Percentiles rank a stretch among this genome's conserved stretches.
These are phyloP conservation scores for Rhizophagus prolifer DNA, from an alignment of 192 early-diverging fungal species.

Conservation along the genomic window DNA sequence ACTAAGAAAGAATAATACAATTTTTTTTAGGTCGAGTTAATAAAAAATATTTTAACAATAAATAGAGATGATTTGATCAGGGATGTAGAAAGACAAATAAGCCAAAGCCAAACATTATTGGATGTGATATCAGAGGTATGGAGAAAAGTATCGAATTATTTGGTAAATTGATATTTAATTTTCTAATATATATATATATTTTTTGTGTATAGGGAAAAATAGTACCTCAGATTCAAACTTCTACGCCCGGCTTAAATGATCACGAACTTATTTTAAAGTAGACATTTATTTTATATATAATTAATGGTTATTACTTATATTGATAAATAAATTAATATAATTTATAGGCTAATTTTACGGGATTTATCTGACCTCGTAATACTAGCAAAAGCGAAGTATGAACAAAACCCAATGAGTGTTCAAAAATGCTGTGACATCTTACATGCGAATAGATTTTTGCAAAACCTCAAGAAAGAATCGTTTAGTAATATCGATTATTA, in stretches of 20 bases:
- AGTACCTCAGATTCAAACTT: background rate
- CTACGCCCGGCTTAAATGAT: background rate
- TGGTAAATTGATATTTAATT: background rate
- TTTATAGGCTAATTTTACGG: background rate
- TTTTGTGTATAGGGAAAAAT: background rate
- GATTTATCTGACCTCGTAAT: conserved; percentile 3
- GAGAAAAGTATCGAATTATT: background rate
- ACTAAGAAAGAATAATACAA: background rate
- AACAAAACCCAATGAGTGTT: background rate
- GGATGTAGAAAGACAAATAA: background rate
- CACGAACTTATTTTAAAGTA: background rate
- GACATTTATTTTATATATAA: background rate
- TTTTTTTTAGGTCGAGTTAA: background rate
- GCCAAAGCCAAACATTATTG: background rate
- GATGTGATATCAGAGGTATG: background rate
- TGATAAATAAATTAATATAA: background rate
- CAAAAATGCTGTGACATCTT: background rate
- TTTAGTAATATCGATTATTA: conserved; percentile 4
- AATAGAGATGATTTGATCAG: background rate
- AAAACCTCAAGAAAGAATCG: background rate
- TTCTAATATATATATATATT: background rate
- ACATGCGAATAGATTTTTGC: background rate
- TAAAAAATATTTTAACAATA: background rate
- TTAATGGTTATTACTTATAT: background rate
- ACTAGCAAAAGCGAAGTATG: background rate